Evolutionary conservation across 352 stramenopile species (phyloP), one percentile per base, ranked within the genome.

Genomic region (Vaucheria bursata): DNA sequence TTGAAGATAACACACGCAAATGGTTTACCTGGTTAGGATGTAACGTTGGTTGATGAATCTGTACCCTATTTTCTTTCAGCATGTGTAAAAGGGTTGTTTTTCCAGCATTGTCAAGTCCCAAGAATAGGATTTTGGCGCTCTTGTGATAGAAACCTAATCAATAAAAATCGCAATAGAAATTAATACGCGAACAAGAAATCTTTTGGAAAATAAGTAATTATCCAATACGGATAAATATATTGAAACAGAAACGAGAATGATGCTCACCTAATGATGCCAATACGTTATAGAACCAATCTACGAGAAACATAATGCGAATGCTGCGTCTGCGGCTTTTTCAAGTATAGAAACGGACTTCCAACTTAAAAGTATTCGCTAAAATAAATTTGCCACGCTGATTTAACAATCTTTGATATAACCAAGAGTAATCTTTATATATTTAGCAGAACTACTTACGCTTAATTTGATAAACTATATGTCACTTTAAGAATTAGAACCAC

Each of bases 81-180:
- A 99, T 98, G 88, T 98, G 95, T 74, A 99, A 87, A 39, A 99
- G 87, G 33, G 97, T 99, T 7, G 97, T 99, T 88, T 99, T 99
- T 83, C 97, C 97, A 64, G 97, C 97, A 89, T 99, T 99, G 86
- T 99, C 97, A 34, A 99, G 87, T 33, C 97, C 97, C 33, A 99
- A 85, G 88, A 99, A 99, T 45, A 99, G 85, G 85, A 99, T 98
- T 88, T 99, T 99, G 80, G 95, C 97, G 86, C 97, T 98, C 89
- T 99, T 99, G 88, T 98, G 96, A 87, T 99, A 99, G 71, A 99
- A 89, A 66, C 96, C 96, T 98, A 88, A n/a, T 1, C 25, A 25
- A 8, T 18, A 79, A 3, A 35, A 34, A 38, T 37, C 8, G 79
- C 38, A 34, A 34, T 32, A 45, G n/a, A 45, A 82, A 31, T 49